Evolutionary conservation across 1,284 basidiomycete genomes (phyloP), one percentile per base, ranked within the genome.

Genomic region (Ganoderma lingzhi): DNA sequence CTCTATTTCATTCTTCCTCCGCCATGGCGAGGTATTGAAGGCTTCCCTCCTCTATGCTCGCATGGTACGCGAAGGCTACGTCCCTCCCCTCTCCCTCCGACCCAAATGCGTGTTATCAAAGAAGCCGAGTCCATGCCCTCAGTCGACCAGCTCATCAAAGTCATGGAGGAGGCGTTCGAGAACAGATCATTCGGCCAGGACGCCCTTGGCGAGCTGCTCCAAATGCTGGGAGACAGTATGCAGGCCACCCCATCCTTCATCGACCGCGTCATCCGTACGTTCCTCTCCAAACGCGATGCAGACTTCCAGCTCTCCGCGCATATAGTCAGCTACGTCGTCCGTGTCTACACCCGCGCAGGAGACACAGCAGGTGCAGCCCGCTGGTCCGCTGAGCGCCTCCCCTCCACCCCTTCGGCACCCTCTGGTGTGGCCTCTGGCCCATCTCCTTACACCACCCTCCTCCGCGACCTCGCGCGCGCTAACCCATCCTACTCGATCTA

Each of bases 21-120:
- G 80, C 2, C 71, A 80, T 55, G 75, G 76, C 1, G 70, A 77
- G 12, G 82, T 84, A 66, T 72, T 75, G 12, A 75, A 79, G 42
- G 87, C 87, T 0, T 75, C 79, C 8, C 72, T 76, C 4, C 76
- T 87, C 6, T 82, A 85, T 71, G 73, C 79, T 3, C 79, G 80
- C 19, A 86, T 89, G 84, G 68, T 77, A 23, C 72, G 77, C 2
- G 82, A 84, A 32, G 82, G 83, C 9, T 79, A 84, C 64, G 61
- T 82, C 2, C 80, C 83, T 0, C 77, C 82, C 15, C 69, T 78
- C 9, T 68, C 79, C 12, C 80, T 85, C 12, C 80, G 83, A 81
- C 84, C 6, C 82, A 81, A 64, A 82, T 88, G 76, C 64, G 79
- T 3, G 80, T 83, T 6, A 75, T 84, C 58, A 73, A 76, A 70